Evolutionary conservation across 371 early-diverging fungal genomes (phyloP).

Genomic region (Funneliformis caledonium): DNA sequence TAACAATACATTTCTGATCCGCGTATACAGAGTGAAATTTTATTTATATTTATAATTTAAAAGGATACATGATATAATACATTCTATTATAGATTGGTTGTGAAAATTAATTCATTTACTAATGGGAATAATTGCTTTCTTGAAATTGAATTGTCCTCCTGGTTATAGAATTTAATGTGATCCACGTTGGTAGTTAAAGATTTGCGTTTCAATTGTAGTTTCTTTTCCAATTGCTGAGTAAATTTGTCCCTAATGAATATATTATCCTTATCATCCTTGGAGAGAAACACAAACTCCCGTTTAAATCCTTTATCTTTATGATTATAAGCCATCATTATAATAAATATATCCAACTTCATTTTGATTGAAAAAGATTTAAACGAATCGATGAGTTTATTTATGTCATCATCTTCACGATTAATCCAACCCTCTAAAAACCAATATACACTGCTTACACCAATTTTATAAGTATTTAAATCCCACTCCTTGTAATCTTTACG

Average conservation of each 20-base stretch:
- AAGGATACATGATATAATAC: too few species aligned
- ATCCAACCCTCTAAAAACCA: constrained; percentile 63
- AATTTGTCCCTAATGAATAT: constrained; percentile 35
- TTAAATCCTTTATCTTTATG: constrained; percentile 56
- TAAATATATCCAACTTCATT: constrained; percentile 55
- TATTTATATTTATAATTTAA: too few species aligned
- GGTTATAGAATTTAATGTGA: not conserved
- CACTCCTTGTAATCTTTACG: constrained; percentile 84
- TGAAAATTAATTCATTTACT: not conserved
- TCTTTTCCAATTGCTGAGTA: constrained; percentile 45
- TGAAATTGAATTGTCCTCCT: not conserved
- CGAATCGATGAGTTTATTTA: constrained; percentile 30
- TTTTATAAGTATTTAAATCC: constrained; percentile 42
- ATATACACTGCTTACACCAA: constrained; percentile 69
- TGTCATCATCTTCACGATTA: constrained; percentile 48
- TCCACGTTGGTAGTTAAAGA: not conserved
- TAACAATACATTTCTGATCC: constrained; percentile 10
- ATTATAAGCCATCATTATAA: constrained; percentile 68
- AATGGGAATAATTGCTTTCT: not conserved
- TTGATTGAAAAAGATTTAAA: constrained; percentile 30
- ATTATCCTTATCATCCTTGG: constrained; percentile 46
- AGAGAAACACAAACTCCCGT: constrained; percentile 64
- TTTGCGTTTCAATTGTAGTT: not conserved
- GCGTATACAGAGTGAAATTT: not conserved
- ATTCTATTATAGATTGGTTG: too few species aligned